Conservation (phyloP, 2,329 filamentous ascomycete species). For the Drechslerella stenobrocha region DNA sequence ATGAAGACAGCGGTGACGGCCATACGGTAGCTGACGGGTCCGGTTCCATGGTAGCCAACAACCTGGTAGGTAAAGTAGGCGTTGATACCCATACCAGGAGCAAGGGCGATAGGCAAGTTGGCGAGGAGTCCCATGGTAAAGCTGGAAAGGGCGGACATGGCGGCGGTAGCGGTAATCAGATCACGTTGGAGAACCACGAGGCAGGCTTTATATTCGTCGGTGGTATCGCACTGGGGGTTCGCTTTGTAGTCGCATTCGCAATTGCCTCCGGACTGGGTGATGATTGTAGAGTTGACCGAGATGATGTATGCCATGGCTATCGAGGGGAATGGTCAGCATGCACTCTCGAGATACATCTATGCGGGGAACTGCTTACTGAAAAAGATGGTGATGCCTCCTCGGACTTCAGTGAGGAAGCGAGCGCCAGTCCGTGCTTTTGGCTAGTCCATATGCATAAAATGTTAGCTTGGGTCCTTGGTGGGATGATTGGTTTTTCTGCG, state of each 20-base stretch:
- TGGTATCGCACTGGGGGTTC: background rate
- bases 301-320: slow-evolving; percentile 74
- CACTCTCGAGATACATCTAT: background rate
- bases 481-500: slow-evolving; percentile 22
- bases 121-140: slow-evolving; percentile 82
- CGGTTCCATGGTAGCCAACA: slow-evolving; percentile 75
- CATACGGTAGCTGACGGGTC: slow-evolving; percentile 71
- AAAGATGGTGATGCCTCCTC: slow-evolving; percentile 73
- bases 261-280: slow-evolving; percentile 37
- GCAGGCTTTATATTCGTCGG: slow-evolving; percentile 66
- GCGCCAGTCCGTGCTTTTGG: slow-evolving; percentile 72
- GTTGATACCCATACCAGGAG: slow-evolving; percentile 79
- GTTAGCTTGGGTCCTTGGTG: slow-evolving; percentile 2
- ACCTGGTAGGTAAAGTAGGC: slow-evolving; percentile 80
- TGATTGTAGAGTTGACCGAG: slow-evolving; percentile 58
- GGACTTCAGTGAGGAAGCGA: slow-evolving; percentile 79
- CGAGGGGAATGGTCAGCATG: slow-evolving; percentile 55
- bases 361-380: slow-evolving; percentile 32
- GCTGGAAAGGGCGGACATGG: slow-evolving; percentile 75
- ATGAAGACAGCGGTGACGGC: slow-evolving; percentile 86
- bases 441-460: slow-evolving; percentile 57
- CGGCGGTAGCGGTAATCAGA: slow-evolving; percentile 80
- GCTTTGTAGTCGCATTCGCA: slow-evolving; percentile 29
- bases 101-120: slow-evolving; percentile 73
- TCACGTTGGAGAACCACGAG: slow-evolving; percentile 70